Evolutionary conservation across 768 basidiomycete species (phyloP), one percentile per base, ranked within the genome.

Genomic region (Termitomyces titanicus): DNA sequence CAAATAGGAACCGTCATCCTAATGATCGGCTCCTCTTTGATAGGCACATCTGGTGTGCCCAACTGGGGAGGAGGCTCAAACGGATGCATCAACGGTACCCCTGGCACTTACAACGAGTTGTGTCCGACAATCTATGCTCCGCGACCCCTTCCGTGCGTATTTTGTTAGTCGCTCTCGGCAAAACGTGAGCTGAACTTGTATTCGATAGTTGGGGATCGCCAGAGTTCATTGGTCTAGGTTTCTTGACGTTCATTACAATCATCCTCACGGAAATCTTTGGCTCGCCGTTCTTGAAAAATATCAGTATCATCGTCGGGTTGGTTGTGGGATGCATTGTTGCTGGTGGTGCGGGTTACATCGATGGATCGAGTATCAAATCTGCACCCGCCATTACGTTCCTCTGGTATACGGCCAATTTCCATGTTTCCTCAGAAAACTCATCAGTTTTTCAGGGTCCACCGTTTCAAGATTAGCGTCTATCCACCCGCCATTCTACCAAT

Each of bases 31-130:
- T 84, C 86, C 0, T 85, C 85, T 0, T 79, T 94, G 33, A 78
- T 94, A 48, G 90, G 89, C 38, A 70, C 75, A 1, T 88, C 86
- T 7, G 91, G 91, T 3, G 81, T 88, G 42, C 79, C 79, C 10
- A 84, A 92, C 68, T 94, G 92, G 92, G 92, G 86, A 40, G 91
- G 91, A 31, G 91, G 92, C 15, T 84, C 86, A 7, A 91, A 89
- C 58, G 79, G 79, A 55, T 94, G 92, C 66, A 71, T 76, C 45
- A 57, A 57, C 4, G 77, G 82, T n/a, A 89, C 88, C 1, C 71
- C 72, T 3, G 79, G 75, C 7, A 88, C 89, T 1, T 79, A 87
- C 53, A 92, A 88, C 66, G 67, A 73, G 54, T 73, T 90, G 1
- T 94, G 91, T 61, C 92, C 89, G 0, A 84, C 79, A 12, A 88